Conservation (phyloP, 2,329 filamentous ascomycete genomes). For the Raffaelea arxii region DNA sequence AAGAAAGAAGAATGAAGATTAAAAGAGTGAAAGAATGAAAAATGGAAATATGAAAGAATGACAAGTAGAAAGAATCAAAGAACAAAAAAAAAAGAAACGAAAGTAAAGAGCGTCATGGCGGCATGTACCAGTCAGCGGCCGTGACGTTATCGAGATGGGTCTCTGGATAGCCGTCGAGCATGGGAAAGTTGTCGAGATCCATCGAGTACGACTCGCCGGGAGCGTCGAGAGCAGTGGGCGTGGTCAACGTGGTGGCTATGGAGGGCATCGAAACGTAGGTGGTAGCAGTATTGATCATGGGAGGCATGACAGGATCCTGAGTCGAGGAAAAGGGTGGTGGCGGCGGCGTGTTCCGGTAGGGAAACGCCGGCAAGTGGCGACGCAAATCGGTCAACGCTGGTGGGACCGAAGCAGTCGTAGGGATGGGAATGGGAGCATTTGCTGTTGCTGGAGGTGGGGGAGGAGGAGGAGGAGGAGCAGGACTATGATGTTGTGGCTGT, state of each 20-base stretch:
- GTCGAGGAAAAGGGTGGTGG: too few species aligned
- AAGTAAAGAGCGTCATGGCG: neutral
- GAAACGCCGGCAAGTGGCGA: slow-evolving; percentile 13
- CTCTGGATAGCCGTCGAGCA: slow-evolving; percentile 14
- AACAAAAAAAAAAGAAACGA: neutral
- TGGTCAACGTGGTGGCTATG: too few species aligned
- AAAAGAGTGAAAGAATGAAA: neutral
- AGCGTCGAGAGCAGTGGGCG: too few species aligned
- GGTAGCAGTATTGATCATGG: too few species aligned
- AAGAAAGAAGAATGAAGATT: neutral
- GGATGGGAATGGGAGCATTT: neutral
- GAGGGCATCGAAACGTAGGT: too few species aligned
- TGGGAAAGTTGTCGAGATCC: slow-evolving; percentile 13
- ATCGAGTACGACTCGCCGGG: too few species aligned
- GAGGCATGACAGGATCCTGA: too few species aligned
- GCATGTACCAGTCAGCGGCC: slow-evolving; percentile 8
- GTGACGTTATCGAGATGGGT: slow-evolving; percentile 8
- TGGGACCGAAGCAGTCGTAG: neutral
- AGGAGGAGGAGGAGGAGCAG: neutral
- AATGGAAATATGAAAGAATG: neutral
- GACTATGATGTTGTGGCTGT: neutral
- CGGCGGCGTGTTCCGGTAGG: slow-evolving; percentile 10
- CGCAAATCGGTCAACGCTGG: slow-evolving; percentile 1
- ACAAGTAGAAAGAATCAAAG: neutral
- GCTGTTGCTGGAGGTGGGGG: neutral